Base-by-base conservation (phyloP, 2,329 filamentous ascomycete genomes). In the Colletotrichum kahawae region DNA sequence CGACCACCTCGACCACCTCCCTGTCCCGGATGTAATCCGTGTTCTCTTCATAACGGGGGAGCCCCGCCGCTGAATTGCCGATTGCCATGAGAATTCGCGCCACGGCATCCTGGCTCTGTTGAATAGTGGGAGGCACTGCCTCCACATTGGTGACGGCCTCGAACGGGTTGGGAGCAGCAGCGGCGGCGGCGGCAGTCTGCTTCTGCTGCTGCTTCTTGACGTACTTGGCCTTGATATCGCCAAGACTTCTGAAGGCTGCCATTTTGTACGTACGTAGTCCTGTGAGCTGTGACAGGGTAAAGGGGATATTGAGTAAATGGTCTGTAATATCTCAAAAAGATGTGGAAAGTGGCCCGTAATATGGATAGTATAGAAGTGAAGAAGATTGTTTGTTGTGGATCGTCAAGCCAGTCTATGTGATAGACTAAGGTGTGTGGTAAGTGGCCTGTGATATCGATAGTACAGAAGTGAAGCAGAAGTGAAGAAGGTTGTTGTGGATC, bases 61-160 rank as follows among this genome's bases (percentile, higher is more conserved):
- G 31, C 31, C 9, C 10, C 31, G 31, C 31, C 10, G 1, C 9
- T 33, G 3, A 33, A 12, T 33, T 33, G 31, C 2, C 10, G 31
- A 33, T 3, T 8, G 31, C 31, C 31, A 4, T 33, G 10, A 33
- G 31, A 9, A 2, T 33, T 10, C 12, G 31, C 10, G 2, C 9
- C 31, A 21, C 43, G 43, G n/a, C n/a, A 51, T 2, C 12, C 10
- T 51, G 43, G 43, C 18, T n/a, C n/a, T 48, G 18, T 12, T 48
- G 38, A 48, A 48, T 0, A 48, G 38, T 18, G 18, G 5, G n/a
- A 9, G 18, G 10, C n/a, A 21, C 9, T 10, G 9, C 38, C 9
- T 48, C 18, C 38, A 9, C n/a, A 48, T 4, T 21, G 18, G 38
- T 10, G 0, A 48, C 18, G 0, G 5, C 18, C 38, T 48, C 0